These are phyloP conservation scores for Trapa incisa DNA, from an alignment of 345 rosid genomes.

Conservation along the genomic window DNA sequence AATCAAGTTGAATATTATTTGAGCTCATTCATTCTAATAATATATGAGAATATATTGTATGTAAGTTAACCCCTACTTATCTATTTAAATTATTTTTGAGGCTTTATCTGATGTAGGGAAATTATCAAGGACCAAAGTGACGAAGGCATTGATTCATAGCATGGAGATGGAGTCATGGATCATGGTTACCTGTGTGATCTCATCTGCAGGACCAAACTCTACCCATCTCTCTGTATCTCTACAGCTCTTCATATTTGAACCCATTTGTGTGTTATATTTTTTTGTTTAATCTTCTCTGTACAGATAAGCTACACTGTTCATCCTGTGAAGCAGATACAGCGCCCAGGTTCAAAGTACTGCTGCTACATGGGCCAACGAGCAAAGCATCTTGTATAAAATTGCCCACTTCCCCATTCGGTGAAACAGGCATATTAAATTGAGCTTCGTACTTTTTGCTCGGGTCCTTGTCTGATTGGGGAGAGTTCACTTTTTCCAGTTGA, in stretches of 20 bases:
- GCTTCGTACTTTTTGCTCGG: constrained; percentile 13
- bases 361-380: constrained; percentile 22
- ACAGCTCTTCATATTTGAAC: constrained; percentile 4
- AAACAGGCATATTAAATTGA: constrained; percentile 18
- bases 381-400: too few species aligned
- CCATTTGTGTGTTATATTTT: constrained; percentile 1
- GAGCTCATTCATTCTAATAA: too few species aligned
- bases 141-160: too few species aligned
- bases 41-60: too few species aligned
- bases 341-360: constrained; percentile 48
- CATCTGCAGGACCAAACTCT: constrained; percentile 3
- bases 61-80: too few species aligned
- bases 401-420: constrained; percentile 30
- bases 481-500: constrained; percentile 17
- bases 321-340: constrained; percentile 12
- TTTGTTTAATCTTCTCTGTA: constrained; percentile 1
- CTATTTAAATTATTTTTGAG: too few species aligned
- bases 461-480: neutral
- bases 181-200: too few species aligned
- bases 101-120: too few species aligned
- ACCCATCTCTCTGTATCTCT: constrained; percentile 15
- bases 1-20: too few species aligned
- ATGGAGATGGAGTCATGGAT: too few species aligned
- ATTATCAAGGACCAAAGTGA: too few species aligned
- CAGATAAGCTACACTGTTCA: constrained; percentile 29